These are phyloP conservation scores for Craterostigma plantagineum DNA, from an alignment of 257 asterid species.

Conservation along the genomic window DNA sequence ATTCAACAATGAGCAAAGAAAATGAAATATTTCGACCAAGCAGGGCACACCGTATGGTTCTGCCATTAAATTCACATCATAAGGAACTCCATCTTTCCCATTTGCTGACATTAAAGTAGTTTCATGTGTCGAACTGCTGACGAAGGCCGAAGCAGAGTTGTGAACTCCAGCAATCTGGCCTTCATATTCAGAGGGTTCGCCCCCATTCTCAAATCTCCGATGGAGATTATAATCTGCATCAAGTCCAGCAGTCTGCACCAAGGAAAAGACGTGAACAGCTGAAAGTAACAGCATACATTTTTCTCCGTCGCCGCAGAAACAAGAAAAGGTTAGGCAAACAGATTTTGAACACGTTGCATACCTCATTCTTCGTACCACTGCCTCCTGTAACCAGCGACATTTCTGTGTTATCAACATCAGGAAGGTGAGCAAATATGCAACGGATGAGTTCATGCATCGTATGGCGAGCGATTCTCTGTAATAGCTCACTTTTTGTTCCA, in stretches of 20 bases:
- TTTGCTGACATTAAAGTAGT: slow-evolving; percentile 25
- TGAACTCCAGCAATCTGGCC: slow-evolving; percentile 38
- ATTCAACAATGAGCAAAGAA: slow-evolving; percentile 74
- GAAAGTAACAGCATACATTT: background rate
- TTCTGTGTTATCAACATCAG: slow-evolving; percentile 54
- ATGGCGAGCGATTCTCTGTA: slow-evolving; percentile 88
- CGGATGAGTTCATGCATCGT: slow-evolving; percentile 89
- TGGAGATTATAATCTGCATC: slow-evolving; percentile 33
- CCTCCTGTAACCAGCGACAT: slow-evolving; percentile 61
- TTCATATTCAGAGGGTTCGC: slow-evolving; percentile 38
- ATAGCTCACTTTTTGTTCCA: slow-evolving; percentile 73
- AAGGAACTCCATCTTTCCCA: slow-evolving; percentile 64
- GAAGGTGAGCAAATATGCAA: slow-evolving; percentile 86
- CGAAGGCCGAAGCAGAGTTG: slow-evolving; percentile 27
- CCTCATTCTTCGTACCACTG: slow-evolving; percentile 45
- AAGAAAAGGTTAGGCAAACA: background rate
- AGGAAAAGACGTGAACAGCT: slow-evolving; percentile 10
- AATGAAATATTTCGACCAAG: slow-evolving; percentile 93
- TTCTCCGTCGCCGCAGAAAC: slow-evolving; percentile 6
- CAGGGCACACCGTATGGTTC: slow-evolving; percentile 94
- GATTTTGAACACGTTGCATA: no score
- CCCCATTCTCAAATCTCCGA: slow-evolving; percentile 57
- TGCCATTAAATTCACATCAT: slow-evolving; percentile 61
- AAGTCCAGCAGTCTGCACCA: slow-evolving; percentile 31
- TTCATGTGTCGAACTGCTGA: slow-evolving; percentile 40